Evolutionary conservation across 768 basidiomycete species (phyloP).

Genomic region (Agrocybe chaxingu): DNA sequence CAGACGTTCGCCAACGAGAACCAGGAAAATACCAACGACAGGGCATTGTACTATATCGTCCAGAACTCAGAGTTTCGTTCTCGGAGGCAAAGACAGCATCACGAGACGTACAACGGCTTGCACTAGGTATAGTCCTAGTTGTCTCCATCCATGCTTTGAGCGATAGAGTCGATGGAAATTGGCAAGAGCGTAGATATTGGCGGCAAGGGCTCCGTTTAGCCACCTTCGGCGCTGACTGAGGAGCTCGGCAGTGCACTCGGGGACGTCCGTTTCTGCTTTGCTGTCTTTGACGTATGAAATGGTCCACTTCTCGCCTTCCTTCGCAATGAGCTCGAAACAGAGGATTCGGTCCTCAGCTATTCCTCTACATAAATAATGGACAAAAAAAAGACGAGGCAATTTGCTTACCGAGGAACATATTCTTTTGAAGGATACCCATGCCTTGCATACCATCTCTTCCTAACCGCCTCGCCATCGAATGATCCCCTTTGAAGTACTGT

Average conservation of each 20-base stretch:
- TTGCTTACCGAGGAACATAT: conserved; percentile 50
- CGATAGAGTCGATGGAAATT: conserved; percentile 89
- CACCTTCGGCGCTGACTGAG: conserved; percentile 96
- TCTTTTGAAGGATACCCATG: conserved; percentile 97
- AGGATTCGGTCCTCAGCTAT: conserved; percentile 92
- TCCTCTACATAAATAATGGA: not conserved
- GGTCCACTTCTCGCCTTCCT: conserved; percentile 83
- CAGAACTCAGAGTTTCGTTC: not conserved
- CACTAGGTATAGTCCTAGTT: conserved; percentile 95
- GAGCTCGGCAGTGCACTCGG: conserved; percentile 83
- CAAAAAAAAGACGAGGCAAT: conserved; percentile 1
- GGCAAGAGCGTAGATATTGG: conserved; percentile 85
- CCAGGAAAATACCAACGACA: conserved; percentile 87
- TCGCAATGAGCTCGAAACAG: conserved; percentile 96
- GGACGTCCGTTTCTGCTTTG: conserved; percentile 96
- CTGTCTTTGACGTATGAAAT: conserved; percentile 89
- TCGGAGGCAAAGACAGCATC: not conserved
- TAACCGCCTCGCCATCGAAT: conserved; percentile 85
- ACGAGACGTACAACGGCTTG: conserved; percentile 72
- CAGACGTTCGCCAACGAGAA: conserved; percentile 90
- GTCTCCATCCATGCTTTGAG: conserved; percentile 81
- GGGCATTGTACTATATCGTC: conserved; percentile 68
- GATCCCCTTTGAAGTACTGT: conserved; percentile 86
- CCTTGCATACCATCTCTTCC: conserved; percentile 93
- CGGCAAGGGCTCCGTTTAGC: conserved; percentile 95